Evolutionary conservation across 768 basidiomycete species (phyloP), one percentile per base, ranked within the genome.

Genomic region (Termitomyces titanicus): DNA sequence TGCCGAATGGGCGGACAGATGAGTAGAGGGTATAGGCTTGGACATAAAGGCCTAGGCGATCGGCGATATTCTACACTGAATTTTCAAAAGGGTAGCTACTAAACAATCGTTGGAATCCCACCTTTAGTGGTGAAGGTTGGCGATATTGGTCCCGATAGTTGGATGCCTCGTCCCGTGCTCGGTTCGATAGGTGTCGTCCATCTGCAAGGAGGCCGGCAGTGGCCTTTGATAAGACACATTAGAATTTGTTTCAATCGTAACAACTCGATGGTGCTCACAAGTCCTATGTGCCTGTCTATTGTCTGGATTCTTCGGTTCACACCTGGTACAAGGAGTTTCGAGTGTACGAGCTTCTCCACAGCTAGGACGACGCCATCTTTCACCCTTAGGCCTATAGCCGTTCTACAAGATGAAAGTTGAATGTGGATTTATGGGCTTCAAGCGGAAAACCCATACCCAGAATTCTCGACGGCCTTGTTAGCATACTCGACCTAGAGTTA

Each of bases 1-100:
- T 88, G 18, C 96, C 97, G 64, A 98, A 98, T 0, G 97, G 97
- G 38, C 97, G 86, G 35, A 98, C 96, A 22, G 95, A 98, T 1
- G 95, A 98, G 74, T 98, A 98, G 38, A 98, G 84, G 6, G 97
- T 99, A 74, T 98, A 98, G 42, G 87, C 85, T 74, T 99, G 97
- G 9, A 92, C 87, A 70, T 92, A 96, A n/a, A 84, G 79, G 2
- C 90, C 87, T 43, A 99, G 65, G 56, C 95, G 89, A 66, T 92
- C 89, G 51, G 89, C 72, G 20, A 76, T 61, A 45, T 64, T 63
- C 77, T 78, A 17, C 12, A 46, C 24, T 27, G 35, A 7, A 13
- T 10, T 25, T 38, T 51, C 46, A 29, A 46, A 25, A 48, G 50
- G 17, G 45, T 27, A 5, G 17, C n/a, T 20, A 40, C 10, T 38